phyloP scores from a whole-genome alignment of 164 flowering plant genomes.

The Macadamia tetraphylla region DNA sequence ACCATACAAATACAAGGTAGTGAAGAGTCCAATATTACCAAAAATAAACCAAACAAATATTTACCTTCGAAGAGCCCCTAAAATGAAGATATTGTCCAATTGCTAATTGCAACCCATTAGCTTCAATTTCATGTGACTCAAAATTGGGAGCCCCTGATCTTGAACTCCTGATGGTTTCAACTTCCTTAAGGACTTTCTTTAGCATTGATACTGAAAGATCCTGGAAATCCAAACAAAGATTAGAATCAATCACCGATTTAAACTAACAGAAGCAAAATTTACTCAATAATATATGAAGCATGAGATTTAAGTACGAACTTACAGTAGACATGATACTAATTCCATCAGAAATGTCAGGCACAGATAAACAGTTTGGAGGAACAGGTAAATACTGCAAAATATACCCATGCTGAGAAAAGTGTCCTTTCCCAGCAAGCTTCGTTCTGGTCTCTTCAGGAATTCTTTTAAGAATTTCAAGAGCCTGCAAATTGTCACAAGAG shows the following conservation, averaged over 20 bases:
- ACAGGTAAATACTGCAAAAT: constrained; percentile 69
- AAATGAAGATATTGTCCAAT: constrained; percentile 66
- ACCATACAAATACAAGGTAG: neutral
- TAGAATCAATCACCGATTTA: neutral
- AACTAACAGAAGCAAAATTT: neutral
- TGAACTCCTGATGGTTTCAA: constrained; percentile 62
- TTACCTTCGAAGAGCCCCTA: constrained; percentile 73
- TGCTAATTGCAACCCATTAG: constrained; percentile 65
- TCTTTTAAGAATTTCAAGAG: constrained; percentile 55
- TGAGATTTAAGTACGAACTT: constrained; percentile 19
- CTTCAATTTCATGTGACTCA: constrained; percentile 76
- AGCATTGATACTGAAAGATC: constrained; percentile 64
- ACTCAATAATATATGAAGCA: neutral
- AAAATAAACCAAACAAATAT: neutral
- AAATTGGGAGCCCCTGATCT: constrained; percentile 82
- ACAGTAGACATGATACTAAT: constrained; percentile 74
- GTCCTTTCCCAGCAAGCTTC: constrained; percentile 63
- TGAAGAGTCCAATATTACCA: no score
- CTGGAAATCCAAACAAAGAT: constrained; percentile 31
- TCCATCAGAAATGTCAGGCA: constrained; percentile 89
- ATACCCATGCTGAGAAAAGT: constrained; percentile 74
- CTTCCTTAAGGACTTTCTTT: constrained; percentile 69
- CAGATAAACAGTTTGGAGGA: constrained; percentile 93
- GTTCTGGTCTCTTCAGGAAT: constrained; percentile 59
- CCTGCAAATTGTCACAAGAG: constrained; percentile 35